phyloP scores from a whole-genome alignment of 805 yeast species.

The Metschnikowia hibisci region DNA sequence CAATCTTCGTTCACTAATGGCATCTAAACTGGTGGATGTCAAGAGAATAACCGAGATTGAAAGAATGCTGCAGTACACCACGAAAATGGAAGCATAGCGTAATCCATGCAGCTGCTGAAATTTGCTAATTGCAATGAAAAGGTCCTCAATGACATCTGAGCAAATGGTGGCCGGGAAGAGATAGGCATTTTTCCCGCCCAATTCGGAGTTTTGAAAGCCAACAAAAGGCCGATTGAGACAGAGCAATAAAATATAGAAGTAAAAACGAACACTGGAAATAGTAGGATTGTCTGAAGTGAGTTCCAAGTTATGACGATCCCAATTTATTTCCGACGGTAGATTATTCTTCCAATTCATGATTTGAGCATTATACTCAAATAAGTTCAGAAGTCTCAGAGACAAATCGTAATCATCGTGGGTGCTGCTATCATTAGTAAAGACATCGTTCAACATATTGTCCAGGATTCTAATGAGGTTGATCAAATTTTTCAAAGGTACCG shows the following conservation, averaged over 20 bases:
- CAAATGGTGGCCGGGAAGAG: conserved; percentile 36
- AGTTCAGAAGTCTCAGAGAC: conserved; percentile 35
- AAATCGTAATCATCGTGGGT: conserved; percentile 37
- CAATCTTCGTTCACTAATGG: conserved; percentile 27
- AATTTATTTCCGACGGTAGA: conserved; percentile 46
- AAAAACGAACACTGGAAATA: conserved; percentile 48
- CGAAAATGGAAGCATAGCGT: conserved; percentile 41
- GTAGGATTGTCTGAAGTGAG: conserved; percentile 51
- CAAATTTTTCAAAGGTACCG: conserved; percentile 41
- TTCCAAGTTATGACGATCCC: conserved; percentile 42
- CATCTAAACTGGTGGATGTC: conserved; percentile 27
- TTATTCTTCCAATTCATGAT: conserved; percentile 49
- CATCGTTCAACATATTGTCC: conserved; percentile 43
- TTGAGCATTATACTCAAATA: conserved; percentile 45
- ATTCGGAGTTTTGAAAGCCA: conserved; percentile 26
- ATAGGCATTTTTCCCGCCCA: conserved; percentile 7
- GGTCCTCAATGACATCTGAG: conserved; percentile 38
- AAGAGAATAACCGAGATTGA: conserved; percentile 41
- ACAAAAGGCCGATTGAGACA: conserved; percentile 61
- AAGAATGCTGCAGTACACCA: conserved; percentile 45
- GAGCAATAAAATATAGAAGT: conserved; percentile 54
- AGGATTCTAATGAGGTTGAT: conserved; percentile 42
- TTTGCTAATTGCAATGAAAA: conserved; percentile 34
- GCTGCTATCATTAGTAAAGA: conserved; percentile 37
- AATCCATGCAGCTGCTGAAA: conserved; percentile 40